These are phyloP conservation scores for Paraconiothyrium brasiliense DNA, from an alignment of 2,329 filamentous ascomycete species.

Conservation along the genomic window DNA sequence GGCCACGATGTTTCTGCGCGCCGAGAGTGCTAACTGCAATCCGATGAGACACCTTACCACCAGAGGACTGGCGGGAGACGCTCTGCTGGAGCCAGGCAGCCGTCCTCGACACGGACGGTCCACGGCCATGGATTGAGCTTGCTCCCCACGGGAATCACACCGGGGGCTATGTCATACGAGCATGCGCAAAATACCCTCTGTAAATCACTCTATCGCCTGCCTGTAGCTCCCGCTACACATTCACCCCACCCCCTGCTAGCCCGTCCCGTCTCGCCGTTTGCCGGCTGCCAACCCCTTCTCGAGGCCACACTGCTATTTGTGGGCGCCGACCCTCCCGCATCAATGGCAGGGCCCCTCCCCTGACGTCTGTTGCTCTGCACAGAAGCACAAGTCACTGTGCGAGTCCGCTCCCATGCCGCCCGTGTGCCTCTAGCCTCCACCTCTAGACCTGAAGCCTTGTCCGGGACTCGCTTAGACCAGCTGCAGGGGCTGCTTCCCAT, in stretches of 20 bases:
- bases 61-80: constrained; percentile 27
- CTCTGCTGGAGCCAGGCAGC: constrained; percentile 29
- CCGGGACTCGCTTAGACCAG: constrained; percentile 46
- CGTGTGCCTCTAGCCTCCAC: constrained; percentile 39
- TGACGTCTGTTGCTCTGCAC: constrained; percentile 41
- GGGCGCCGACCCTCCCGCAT: constrained; percentile 36
- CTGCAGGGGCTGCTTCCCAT: constrained; percentile 47
- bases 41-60: constrained; percentile 24
- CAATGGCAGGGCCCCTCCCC: constrained; percentile 41
- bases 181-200: constrained; percentile 42
- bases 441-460: constrained; percentile 48
- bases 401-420: constrained; percentile 42
- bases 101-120: constrained; percentile 33
- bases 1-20: constrained; percentile 19
- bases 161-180: constrained; percentile 53
- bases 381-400: constrained; percentile 50
- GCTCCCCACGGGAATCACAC: constrained; percentile 49
- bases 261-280: constrained; percentile 44
- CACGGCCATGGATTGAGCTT: constrained; percentile 42
- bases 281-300: constrained; percentile 45
- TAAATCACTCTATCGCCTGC: constrained; percentile 43
- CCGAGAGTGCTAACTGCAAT: constrained; percentile 17
- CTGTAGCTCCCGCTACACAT: constrained; percentile 51
- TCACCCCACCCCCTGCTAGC: constrained; percentile 46
- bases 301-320: constrained; percentile 50